phyloP scores from a whole-genome alignment of 345 rosid species.

The Ailanthus altissimus region DNA sequence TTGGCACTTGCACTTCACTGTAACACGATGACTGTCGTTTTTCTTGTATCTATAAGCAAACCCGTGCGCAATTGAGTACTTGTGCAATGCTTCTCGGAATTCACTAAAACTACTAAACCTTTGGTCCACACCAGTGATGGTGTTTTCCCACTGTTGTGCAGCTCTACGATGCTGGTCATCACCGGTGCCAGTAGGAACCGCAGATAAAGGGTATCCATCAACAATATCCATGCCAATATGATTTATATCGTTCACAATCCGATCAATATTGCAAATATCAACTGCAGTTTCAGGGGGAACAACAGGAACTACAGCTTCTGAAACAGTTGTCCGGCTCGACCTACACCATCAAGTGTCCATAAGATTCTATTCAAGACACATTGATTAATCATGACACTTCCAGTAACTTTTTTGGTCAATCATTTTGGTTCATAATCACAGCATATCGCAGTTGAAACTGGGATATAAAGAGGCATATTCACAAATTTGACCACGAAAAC shows the following conservation, averaged over 20 bases:
- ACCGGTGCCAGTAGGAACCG: constrained; percentile 33
- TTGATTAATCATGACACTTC: constrained; percentile 1
- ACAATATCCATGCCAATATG: constrained; percentile 33
- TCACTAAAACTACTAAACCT: constrained; percentile 77
- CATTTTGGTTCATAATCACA: constrained; percentile 4
- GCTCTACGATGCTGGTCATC: constrained; percentile 62
- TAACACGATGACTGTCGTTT: constrained; percentile 86
- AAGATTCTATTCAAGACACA: constrained; percentile 20
- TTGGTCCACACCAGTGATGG: constrained; percentile 88
- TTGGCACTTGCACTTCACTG: constrained; percentile 82
- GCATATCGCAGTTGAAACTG: not conserved
- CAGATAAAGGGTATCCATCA: constrained; percentile 44
- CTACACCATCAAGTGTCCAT: constrained; percentile 36
- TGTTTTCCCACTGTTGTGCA: constrained; percentile 82
- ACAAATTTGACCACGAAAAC: not conserved
- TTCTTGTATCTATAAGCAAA: constrained; percentile 91
- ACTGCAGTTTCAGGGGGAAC: constrained; percentile 44
- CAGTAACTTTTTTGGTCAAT: not conserved
- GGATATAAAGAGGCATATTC: not conserved
- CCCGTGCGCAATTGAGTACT: constrained; percentile 83
- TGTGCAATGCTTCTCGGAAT: constrained; percentile 89
- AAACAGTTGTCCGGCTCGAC: constrained; percentile 72
- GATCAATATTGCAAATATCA: constrained; percentile 30
- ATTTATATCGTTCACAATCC: constrained; percentile 15
- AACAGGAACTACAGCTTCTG: constrained; percentile 55